These are phyloP conservation scores for Planoprotostelium fungivorum DNA, from an alignment of 78 protist species.

Conservation along the genomic window DNA sequence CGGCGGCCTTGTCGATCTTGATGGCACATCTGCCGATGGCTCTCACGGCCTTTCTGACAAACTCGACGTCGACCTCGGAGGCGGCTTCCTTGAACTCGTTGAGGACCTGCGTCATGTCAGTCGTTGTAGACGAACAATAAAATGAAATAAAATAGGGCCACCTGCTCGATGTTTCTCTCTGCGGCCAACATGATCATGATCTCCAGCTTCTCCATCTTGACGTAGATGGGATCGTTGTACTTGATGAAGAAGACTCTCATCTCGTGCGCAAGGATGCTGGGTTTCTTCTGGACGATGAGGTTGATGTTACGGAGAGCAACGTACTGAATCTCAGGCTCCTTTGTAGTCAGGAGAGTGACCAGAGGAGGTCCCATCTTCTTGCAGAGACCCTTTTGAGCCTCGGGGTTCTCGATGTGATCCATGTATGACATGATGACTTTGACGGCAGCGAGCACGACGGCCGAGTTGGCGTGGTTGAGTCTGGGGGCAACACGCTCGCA, in stretches of 20 bases:
- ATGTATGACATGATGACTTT: conserved; percentile 77
- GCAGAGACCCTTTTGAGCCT: conserved; percentile 9
- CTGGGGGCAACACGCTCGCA: conserved; percentile 96
- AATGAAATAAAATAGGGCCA: conserved; percentile 65
- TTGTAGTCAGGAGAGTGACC: conserved; percentile 79
- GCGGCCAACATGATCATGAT: conserved; percentile 91
- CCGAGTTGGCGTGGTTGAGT: conserved; percentile 95
- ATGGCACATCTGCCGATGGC: conserved; percentile 97
- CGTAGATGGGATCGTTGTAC: conserved; percentile 99
- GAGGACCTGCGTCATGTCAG: conserved; percentile 84
- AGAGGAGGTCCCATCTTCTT: conserved; percentile 88
- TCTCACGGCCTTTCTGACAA: conserved; percentile 95
- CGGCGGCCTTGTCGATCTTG: conserved; percentile 81
- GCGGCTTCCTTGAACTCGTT: conserved; percentile 96
- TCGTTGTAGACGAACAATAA: conserved; percentile 85
- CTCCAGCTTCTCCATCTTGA: conserved; percentile 99
- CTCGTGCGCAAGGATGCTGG: conserved; percentile 82
- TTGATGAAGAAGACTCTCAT: conserved; percentile 95
- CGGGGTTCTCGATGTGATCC: conserved; percentile 32
- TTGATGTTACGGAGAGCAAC: conserved; percentile 97
- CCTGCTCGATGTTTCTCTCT: conserved; percentile 87
- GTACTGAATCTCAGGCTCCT: conserved; percentile 96
- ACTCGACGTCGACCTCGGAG: conserved; percentile 96
- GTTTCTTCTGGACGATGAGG: conserved; percentile 89
- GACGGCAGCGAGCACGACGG: conserved; percentile 95